A percentile compares a stretch with the other conserved stretches of the same genome.
Conservation (phyloP, 352 stramenopile genomes). For the Pythium utonaiense region DNA sequence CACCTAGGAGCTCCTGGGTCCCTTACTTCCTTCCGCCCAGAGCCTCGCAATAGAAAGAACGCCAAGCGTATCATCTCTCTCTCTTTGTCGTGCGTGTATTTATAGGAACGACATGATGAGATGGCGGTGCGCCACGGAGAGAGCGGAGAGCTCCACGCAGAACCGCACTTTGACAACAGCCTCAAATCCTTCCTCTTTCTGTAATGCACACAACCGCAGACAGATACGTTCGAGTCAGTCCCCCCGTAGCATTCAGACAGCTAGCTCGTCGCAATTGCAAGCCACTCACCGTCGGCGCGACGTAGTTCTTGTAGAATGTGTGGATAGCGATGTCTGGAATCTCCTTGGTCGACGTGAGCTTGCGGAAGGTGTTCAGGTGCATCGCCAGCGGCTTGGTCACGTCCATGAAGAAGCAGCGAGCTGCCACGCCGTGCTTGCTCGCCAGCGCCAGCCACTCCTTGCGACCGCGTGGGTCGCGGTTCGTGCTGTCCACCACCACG, state of each 20-base stretch:
- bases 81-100: constrained; percentile 22
- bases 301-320: constrained; percentile 82
- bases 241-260: neutral
- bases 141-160: constrained; percentile 31
- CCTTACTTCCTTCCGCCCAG: constrained; percentile 9
- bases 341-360: constrained; percentile 63
- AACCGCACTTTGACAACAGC: constrained; percentile 73
- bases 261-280: neutral
- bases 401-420: constrained; percentile 80
- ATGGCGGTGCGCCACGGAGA: constrained; percentile 32
- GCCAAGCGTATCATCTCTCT: constrained; percentile 7
- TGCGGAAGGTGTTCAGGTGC: constrained; percentile 84
- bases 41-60: constrained; percentile 5
- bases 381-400: constrained; percentile 73
- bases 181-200: constrained; percentile 72
- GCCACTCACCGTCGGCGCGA: constrained; percentile 35
- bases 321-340: constrained; percentile 87
- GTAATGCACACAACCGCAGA: constrained; percentile 10
- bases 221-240: neutral
- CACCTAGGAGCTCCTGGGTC: too few relatives aligned
- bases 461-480: constrained; percentile 54
- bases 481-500: constrained; percentile 87
- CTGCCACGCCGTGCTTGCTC: constrained; percentile 49
- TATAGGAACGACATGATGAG: constrained; percentile 68
- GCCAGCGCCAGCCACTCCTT: constrained; percentile 75